Base-by-base conservation (phyloP, 2,329 filamentous ascomycete genomes). In the Chalara sp. region DNA sequence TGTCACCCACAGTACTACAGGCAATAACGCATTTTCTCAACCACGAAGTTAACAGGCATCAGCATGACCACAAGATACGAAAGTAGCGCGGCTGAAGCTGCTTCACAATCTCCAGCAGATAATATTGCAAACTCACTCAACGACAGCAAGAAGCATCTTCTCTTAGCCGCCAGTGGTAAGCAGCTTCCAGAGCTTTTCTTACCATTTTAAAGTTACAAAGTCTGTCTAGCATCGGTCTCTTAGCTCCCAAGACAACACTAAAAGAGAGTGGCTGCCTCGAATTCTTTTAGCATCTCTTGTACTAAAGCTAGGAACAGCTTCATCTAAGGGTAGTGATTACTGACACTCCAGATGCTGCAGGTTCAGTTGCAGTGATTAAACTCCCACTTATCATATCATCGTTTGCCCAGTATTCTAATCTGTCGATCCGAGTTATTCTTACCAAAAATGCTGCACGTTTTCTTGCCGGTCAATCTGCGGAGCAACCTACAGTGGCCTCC, bases 311-410 rank as follows among this genome's bases (percentile, higher is more conserved):
- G 35, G 35, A 39, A 39, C 35, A 39, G 35, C 3, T 39, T 39
- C 21, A n/a, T 39, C 35, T 39, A 39, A 3, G 35, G 8, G n/a
- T 39, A 39, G 35, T 3, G 35, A 39, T 39, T 39, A 39, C 35
- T 39, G n/a, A 39, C 35, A 3, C 35, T 39, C 35, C 3, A 39
- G 35, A 43, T 31, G 21, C 21, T 21, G 21, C 21, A 21, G 84
- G 84, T 47, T 84, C 86, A 1, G 87, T 95, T 11, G 89, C 90
- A 11, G 88, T 87, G 6, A 95, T 95, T 63, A 96, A 96, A 65
- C 69, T 89, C 3, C 81, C 81, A 2, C 71, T 78, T 37, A 87
- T 90, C 56, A 73, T 84, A 55, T 63, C 69, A 30, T 74, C 80
- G 1, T 75, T 90, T 4, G 72, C 74, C 61, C 61, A 65, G 57